Evolutionary conservation across 805 yeast species (phyloP), one percentile per base, ranked within the genome.

Genomic region (Barnettozyma populi): DNA sequence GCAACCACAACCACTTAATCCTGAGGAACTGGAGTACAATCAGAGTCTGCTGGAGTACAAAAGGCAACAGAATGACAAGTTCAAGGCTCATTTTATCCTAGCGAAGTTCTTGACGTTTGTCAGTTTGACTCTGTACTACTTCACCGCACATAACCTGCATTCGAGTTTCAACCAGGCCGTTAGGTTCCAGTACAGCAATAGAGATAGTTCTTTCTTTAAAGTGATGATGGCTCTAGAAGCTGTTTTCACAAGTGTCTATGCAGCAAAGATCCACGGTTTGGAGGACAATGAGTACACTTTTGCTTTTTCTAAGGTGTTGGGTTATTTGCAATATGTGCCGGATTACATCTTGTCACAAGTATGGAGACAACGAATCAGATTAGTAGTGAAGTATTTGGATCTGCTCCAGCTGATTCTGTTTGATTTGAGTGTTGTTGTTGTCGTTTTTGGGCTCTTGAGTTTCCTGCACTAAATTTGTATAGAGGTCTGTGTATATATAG

Each of bases 371-470:
- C 52, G 58, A 29, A 43, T 60, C 42, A 61, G 49, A 46, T 39
- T 58, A 21, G 49, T 50, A 7, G 52, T 61, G 31, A 61, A 59
- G 44, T 61, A 61, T 43, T 42, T 51, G 36, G 63, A 61, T 31
- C 41, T 61, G 29, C 20, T 56, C 2, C 52, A 55, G 7, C 37
- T 60, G 38, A 43, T 53, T 8, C n/a, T 57, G 41, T 61, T 59
- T 46, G 65, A 60, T 46, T 18, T 57, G 10, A 48, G 57, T 43
- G 48, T 51, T 21, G 36, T 59, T 9, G 36, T 61, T 36, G 51
- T 61, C 2, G 36, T 53, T 10, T 56, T 55, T 49, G 63, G 61
- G 5, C 3, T 55, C 9, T 38, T 57, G 32, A 53, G 57, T 19
- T 49, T 47, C 42, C 18, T 57, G 36, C 48, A 52, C 38, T 54